Evolutionary conservation across 148 eudicot species (phyloP), one percentile per base, ranked within the genome.

Genomic region (Talinum fruticosum): DNA sequence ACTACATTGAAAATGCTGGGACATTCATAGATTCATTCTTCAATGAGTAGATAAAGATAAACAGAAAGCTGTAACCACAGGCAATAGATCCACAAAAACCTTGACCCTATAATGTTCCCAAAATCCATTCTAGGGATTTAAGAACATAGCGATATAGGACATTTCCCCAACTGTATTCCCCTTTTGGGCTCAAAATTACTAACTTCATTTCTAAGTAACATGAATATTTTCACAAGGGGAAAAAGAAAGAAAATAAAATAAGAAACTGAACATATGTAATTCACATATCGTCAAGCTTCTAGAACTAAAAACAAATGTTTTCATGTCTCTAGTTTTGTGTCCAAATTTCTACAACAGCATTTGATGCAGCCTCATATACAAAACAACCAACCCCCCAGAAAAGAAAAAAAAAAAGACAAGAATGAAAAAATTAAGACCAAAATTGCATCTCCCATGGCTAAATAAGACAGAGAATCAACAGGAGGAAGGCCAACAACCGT

Each of bases 381-480:
- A 41, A 3, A 41, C 47, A 41, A 41, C 59, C 57, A 2, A 16
- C 57, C 21, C 38, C 41, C 41, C 8, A 34, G 10, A 67, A 67
- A 38, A n/a, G 19, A 24, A 8, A 76, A 32, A 19, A 7, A 66
- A 32, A n/a, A 62, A n/a, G 18, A 49, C 3, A 49, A 7, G 24
- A 13, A 77, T 47, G 74, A 65, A 23, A 61, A n/a, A 64, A 72
- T 26, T 62, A 65, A n/a, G 15, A 37, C 45, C 66, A 71, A 76
- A 76, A 66, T 33, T 71, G 73, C 71, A 71, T 45, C 77, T 21
- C 72, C 72, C 33, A 54, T 38, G 57, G 53, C 59, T 51, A 18
- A 41, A 19, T 35, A 33, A n/a, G 23, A 66, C 2, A 35, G 34
- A 28, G 47, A 24, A 47, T 5, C 19, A 54, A 57, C 47, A 10